Evolutionary conservation across 345 rosid genomes (phyloP).

Genomic region (Salix purpurea): DNA sequence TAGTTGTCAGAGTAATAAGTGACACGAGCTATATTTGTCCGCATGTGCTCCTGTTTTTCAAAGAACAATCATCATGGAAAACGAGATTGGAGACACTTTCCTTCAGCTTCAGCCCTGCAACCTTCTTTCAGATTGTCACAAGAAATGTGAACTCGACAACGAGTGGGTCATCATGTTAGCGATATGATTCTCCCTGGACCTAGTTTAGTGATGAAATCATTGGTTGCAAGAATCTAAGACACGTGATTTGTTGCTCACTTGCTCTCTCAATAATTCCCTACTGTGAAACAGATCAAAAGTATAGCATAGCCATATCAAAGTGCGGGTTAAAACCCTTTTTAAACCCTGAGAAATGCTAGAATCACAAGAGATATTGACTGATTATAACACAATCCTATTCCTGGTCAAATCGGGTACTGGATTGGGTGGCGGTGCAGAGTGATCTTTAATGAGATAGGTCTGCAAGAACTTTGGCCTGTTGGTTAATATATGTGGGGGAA

Average conservation of each 20-base stretch:
- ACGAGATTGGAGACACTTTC: background rate
- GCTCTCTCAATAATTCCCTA: background rate
- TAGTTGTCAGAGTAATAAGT: background rate
- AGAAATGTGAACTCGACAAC: background rate
- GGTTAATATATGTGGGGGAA: background rate
- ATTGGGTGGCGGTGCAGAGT: background rate
- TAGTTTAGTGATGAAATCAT: background rate
- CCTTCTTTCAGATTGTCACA: background rate
- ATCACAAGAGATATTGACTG: background rate
- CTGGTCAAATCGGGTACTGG: background rate
- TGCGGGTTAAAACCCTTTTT: background rate
- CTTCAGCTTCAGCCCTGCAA: background rate
- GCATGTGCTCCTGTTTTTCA: background rate
- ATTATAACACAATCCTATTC: background rate
- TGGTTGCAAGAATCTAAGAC: background rate
- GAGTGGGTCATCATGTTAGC: background rate
- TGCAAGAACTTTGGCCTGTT: background rate
- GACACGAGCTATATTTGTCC: background rate
- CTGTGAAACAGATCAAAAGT: background rate
- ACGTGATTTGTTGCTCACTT: background rate
- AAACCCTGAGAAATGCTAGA: background rate
- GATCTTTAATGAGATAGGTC: background rate
- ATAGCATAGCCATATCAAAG: background rate
- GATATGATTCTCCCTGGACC: background rate
- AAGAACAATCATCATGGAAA: background rate